Percentiles rank a stretch among this genome's conserved stretches.
These are phyloP conservation scores for Eucalyptus erythrocorys DNA, from an alignment of 345 rosid genomes.

Conservation along the genomic window DNA sequence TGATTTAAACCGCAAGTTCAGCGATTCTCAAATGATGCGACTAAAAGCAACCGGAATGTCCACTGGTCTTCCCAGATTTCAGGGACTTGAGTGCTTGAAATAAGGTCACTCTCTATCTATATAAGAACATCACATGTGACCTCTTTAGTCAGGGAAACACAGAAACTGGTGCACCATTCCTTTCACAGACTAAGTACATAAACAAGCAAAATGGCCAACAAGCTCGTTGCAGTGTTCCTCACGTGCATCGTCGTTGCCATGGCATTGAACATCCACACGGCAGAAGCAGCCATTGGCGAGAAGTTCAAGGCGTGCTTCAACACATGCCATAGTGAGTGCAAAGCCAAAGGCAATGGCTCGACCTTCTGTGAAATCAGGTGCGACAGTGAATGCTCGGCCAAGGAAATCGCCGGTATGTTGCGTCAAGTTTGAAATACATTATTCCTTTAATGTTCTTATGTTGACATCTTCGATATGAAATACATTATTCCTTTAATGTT, in stretches of 20 bases:
- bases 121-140: neutral
- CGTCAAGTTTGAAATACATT: neutral
- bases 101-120: neutral
- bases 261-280: neutral
- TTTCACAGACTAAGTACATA: neutral
- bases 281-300: neutral
- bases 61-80: neutral
- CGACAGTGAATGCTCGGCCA: neutral
- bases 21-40: neutral
- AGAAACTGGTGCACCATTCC: neutral
- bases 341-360: neutral
- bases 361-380: neutral
- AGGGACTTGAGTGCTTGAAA: neutral
- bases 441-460: neutral
- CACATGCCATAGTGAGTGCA: neutral
- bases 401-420: neutral
- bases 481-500: neutral
- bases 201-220: constrained; percentile 9
- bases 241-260: constrained; percentile 5
- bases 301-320: neutral
- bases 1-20: neutral
- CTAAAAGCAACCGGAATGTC: neutral
- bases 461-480: neutral
- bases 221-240: constrained; percentile 3
- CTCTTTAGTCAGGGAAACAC: neutral